phyloP scores from a whole-genome alignment of 192 early-diverging fungal species.

The Backusella sp. region DNA sequence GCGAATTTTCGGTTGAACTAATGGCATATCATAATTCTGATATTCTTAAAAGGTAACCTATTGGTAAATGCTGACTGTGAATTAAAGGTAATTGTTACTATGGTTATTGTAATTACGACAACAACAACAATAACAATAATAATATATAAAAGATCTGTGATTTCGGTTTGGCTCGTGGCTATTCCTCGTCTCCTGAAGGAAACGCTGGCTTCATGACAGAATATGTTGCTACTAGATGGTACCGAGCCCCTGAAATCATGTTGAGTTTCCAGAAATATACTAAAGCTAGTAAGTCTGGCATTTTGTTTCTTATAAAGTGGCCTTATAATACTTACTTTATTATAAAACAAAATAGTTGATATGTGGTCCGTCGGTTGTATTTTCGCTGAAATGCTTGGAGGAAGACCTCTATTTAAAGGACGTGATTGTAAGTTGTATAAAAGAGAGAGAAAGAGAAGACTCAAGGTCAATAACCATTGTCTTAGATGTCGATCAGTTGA shows the following conservation, averaged over 20 bases:
- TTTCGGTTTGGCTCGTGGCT: constrained; percentile 96
- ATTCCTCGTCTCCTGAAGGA: constrained; percentile 74
- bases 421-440: constrained; percentile 67
- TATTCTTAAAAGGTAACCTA: constrained; percentile 67
- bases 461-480: neutral
- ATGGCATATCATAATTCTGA: neutral
- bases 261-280: constrained; percentile 96
- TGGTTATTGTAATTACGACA: neutral
- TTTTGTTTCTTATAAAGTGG: neutral
- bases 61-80: constrained; percentile 99
- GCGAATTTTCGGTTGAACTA: neutral
- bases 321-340: neutral
- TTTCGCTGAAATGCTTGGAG: constrained; percentile 95
- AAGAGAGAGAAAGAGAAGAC: neutral
- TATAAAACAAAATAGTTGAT: constrained; percentile 55
- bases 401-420: constrained; percentile 94
- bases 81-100: constrained; percentile 67
- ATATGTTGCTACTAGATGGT: constrained; percentile 99
- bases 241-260: constrained; percentile 98
- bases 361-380: constrained; percentile 99
- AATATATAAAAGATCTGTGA: constrained; percentile 80
- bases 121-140: neutral
- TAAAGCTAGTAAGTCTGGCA: constrained; percentile 77
- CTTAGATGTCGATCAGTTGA: constrained; percentile 92
- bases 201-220: constrained; percentile 98